phyloP scores from a whole-genome alignment of 208 protist genomes.

The Leishmania tropica region DNA sequence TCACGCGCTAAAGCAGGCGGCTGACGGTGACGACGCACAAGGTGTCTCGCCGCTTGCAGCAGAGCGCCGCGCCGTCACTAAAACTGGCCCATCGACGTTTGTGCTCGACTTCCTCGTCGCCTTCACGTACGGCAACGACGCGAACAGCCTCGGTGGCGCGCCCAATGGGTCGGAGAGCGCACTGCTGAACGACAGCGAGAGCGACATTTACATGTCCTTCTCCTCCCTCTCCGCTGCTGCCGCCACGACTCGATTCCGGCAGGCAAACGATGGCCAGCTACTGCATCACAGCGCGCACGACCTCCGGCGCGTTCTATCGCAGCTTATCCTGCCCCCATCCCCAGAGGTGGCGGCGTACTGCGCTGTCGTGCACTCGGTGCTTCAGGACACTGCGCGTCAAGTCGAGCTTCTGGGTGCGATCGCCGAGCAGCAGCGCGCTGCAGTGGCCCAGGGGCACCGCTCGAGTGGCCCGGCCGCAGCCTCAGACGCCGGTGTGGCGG shows the following conservation, averaged over 20 bases:
- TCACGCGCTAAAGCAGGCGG: slow-evolving; percentile 19
- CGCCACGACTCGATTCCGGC: slow-evolving; percentile 1
- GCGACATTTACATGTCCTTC: not conserved
- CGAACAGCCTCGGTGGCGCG: not conserved
- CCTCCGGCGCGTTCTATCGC: slow-evolving; percentile 39
- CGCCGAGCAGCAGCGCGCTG: slow-evolving; percentile 26
- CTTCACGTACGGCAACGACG: slow-evolving; percentile 30
- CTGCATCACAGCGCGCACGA: slow-evolving; percentile 44
- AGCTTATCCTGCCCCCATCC: slow-evolving; percentile 62
- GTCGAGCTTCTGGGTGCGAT: slow-evolving; percentile 48
- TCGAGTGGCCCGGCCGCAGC: not conserved
- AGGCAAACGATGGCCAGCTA: slow-evolving; percentile 25
- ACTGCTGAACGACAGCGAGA: not conserved
- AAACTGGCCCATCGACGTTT: not conserved
- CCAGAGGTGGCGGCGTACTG: slow-evolving; percentile 62
- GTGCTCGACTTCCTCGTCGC: slow-evolving; percentile 23
- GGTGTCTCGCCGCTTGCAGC: not conserved
- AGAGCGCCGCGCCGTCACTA: not conserved
- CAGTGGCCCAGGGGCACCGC: not conserved
- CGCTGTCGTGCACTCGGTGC: slow-evolving; percentile 37
- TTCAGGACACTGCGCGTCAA: slow-evolving; percentile 58
- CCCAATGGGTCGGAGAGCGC: slow-evolving; percentile 7
- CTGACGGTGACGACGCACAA: not conserved
- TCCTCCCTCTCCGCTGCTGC: slow-evolving; percentile 12
- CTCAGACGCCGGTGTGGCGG: not conserved